Evolutionary conservation across 2,329 filamentous ascomycete species (phyloP).

Genomic region (Chaetomium sp.): DNA sequence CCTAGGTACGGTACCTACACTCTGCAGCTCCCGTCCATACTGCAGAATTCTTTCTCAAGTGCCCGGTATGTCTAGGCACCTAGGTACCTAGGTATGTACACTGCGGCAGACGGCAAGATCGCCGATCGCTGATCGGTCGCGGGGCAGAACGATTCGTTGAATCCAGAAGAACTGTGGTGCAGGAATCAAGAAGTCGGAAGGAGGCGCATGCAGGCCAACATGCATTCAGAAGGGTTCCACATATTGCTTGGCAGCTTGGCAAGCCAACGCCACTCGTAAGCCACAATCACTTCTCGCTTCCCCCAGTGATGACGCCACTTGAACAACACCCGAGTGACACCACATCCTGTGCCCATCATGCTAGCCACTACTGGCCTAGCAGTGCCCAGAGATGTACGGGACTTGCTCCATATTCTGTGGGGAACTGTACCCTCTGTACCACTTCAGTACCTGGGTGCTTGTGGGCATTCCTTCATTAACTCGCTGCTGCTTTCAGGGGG

Average conservation of each 20-base stretch:
- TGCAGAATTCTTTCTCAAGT: neutral
- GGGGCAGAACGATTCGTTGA: neutral
- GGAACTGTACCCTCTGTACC: neutral
- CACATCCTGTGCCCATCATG: neutral
- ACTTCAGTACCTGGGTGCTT: neutral
- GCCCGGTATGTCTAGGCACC: too few species aligned
- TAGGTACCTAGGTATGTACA: neutral
- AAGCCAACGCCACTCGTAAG: neutral
- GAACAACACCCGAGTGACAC: neutral
- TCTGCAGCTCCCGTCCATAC: too few species aligned
- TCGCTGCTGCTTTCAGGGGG: neutral
- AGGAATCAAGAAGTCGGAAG: neutral
- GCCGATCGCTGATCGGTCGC: neutral
- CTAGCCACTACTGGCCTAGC: too few species aligned
- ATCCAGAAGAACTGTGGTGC: neutral
- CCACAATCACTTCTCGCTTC: neutral
- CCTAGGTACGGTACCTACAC: too few species aligned
- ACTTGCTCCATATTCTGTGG: constrained; percentile 3
- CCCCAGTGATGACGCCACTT: neutral
- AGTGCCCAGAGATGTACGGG: too few species aligned
- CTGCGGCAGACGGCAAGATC: neutral
- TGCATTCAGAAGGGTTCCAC: too few species aligned
- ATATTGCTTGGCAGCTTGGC: neutral
- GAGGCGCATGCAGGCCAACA: neutral
- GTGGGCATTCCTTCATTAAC: neutral